phyloP scores from a whole-genome alignment of 371 early-diverging fungal species.

The Catenaria anguillulae region DNA sequence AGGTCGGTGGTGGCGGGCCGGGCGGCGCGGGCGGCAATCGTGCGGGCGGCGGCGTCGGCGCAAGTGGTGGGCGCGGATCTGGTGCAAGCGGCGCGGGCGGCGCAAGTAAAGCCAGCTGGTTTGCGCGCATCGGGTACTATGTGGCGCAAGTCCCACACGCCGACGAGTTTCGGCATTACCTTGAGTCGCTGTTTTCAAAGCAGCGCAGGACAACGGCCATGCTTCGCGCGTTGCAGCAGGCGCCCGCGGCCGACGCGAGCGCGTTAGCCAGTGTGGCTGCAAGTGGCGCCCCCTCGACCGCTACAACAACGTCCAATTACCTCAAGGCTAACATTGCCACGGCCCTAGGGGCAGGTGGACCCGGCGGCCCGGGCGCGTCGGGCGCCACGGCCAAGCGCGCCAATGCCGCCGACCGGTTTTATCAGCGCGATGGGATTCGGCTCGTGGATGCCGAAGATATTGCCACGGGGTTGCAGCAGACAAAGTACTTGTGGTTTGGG shows the following conservation, averaged over 20 bases:
- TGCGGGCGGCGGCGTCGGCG: no score
- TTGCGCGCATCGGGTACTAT: conserved; percentile 31
- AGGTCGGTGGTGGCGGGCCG: no score
- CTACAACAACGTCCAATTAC: no score
- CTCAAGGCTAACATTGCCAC: no score
- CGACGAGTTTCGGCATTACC: conserved; percentile 17
- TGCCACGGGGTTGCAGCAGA: conserved; percentile 1
- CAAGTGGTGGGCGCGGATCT: no score
- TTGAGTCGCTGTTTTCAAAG: conserved; percentile 23
- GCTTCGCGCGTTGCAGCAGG: neutral
- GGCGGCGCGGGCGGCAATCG: no score
- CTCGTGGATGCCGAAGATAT: conserved; percentile 1
- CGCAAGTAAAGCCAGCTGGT: conserved; percentile 20
- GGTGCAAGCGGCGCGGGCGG: no score
- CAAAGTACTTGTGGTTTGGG: neutral
- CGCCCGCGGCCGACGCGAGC: neutral
- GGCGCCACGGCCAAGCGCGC: neutral
- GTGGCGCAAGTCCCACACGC: conserved; percentile 21
- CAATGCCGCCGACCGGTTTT: neutral
- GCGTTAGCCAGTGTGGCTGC: no score
- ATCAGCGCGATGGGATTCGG: conserved; percentile 5
- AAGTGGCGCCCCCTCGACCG: no score
- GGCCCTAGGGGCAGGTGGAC: no score
- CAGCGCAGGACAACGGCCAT: neutral
- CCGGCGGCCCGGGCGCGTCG: no score